Conservation (phyloP, 148 eudicot species). For the Vaccinium myrtillus region DNA sequence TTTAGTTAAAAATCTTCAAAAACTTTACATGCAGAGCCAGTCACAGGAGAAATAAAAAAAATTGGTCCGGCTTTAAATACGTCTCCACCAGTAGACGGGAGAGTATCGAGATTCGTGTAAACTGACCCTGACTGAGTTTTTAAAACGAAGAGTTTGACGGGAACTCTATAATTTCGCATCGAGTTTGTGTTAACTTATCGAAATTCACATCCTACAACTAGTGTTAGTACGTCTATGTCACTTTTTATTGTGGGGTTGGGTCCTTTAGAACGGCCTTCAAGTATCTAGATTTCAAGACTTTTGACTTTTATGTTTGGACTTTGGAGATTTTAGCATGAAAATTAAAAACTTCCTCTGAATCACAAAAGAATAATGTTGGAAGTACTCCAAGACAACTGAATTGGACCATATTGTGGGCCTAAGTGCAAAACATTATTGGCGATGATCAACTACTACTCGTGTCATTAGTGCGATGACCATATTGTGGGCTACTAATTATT, state of each 20-base stretch:
- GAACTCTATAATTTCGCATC: too few relatives aligned
- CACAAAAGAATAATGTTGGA: conserved; percentile 17
- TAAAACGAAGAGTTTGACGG: too few relatives aligned
- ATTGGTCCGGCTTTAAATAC: neutral
- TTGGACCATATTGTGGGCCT: conserved; percentile 16
- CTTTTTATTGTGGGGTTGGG: conserved; percentile 13
- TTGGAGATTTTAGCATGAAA: neutral
- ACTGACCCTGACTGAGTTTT: neutral
- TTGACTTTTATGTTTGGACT: conserved; percentile 6
- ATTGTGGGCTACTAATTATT: neutral
- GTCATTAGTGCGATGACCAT: neutral
- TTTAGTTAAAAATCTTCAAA: neutral
- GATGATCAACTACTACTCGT: conserved; percentile 11
- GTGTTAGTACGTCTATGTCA: neutral
- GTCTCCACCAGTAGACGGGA: neutral
- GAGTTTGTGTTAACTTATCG: too few relatives aligned
- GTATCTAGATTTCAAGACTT: neutral
- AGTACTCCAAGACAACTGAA: conserved; percentile 20
- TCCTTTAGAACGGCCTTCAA: conserved; percentile 8
- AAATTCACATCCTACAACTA: too few relatives aligned
- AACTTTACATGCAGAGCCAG: neutral
- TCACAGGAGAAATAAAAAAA: neutral
- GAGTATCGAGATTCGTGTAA: neutral
- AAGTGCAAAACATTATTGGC: neutral
- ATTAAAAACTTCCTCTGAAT: conserved; percentile 8